Evolutionary conservation across 768 basidiomycete genomes (phyloP).

Genomic region (Russula sp.): DNA sequence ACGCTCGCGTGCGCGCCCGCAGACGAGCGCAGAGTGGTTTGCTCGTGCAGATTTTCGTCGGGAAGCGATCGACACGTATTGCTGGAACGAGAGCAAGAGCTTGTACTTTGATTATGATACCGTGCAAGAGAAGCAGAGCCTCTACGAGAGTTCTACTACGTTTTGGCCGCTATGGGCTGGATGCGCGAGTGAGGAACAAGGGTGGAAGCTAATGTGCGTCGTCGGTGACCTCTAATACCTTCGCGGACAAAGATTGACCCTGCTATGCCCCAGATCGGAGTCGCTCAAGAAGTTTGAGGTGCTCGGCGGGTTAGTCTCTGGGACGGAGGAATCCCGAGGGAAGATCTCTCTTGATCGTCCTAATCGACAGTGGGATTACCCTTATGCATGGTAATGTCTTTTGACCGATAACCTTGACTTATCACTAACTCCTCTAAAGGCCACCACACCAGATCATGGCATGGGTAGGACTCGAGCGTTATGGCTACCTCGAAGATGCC

Average conservation of each 20-base stretch:
- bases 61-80: conserved; percentile 85
- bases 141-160: conserved; percentile 96
- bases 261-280: conserved; percentile 51
- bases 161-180: conserved; percentile 98
- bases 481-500: conserved; percentile 91
- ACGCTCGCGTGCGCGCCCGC: conserved; percentile 55
- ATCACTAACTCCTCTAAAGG: conserved; percentile 42
- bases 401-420: neutral
- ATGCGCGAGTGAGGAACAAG: conserved; percentile 94
- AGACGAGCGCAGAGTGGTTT: conserved; percentile 91
- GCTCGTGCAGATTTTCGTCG: conserved; percentile 80
- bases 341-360: conserved; percentile 94
- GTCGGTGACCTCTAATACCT: conserved; percentile 6
- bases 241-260: conserved; percentile 9
- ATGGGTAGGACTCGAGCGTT: conserved; percentile 96
- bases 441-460: conserved; percentile 99
- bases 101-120: conserved; percentile 98
- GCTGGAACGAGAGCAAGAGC: conserved; percentile 95
- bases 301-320: conserved; percentile 90
- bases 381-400: conserved; percentile 65
- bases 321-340: conserved; percentile 94
- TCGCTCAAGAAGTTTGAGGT: conserved; percentile 96
- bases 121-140: conserved; percentile 80
- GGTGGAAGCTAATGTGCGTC: conserved; percentile 87
- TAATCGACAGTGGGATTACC: conserved; percentile 99